Evolutionary conservation across 768 basidiomycete genomes (phyloP).

Genomic region (Lactifluus echinatus): DNA sequence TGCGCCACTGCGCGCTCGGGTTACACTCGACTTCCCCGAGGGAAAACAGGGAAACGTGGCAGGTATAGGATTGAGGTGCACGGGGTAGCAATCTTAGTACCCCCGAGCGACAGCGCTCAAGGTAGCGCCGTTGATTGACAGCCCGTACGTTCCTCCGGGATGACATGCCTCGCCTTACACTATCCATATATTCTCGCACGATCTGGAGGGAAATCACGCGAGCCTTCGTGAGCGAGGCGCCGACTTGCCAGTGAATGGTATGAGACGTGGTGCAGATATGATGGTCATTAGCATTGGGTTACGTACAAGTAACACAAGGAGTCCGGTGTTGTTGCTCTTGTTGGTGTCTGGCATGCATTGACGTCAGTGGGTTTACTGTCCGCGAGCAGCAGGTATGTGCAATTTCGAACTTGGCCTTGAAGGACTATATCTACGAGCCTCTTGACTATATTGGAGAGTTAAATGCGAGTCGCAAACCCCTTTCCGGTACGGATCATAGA

Average conservation of each 20-base stretch:
- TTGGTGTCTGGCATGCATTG: conserved; percentile 31
- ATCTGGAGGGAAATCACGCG: conserved; percentile 28
- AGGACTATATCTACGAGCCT: conserved; percentile 35
- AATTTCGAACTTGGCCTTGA: conserved; percentile 32
- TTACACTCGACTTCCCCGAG: neutral
- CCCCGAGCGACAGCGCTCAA: conserved; percentile 38
- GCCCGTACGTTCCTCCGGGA: conserved; percentile 26
- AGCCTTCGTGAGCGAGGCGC: conserved; percentile 30
- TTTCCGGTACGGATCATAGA: neutral
- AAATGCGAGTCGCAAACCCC: too few species aligned
- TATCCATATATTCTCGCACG: conserved; percentile 34
- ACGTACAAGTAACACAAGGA: conserved; percentile 6
- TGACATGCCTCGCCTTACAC: conserved; percentile 34
- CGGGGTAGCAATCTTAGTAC: conserved; percentile 32
- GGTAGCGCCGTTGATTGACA: conserved; percentile 32
- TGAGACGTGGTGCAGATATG: too few species aligned
- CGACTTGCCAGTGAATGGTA: too few species aligned
- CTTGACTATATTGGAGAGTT: conserved; percentile 35
- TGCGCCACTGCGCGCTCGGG: neutral
- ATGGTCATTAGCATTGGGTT: too few species aligned
- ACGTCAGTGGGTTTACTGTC: conserved; percentile 31
- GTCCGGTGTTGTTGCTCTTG: conserved; percentile 25
- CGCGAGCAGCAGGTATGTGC: conserved; percentile 34
- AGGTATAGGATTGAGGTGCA: too few species aligned
- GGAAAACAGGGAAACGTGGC: too few species aligned